Evolutionary conservation across 352 stramenopile species (phyloP).

Genomic region (Phytophthora syringae): DNA sequence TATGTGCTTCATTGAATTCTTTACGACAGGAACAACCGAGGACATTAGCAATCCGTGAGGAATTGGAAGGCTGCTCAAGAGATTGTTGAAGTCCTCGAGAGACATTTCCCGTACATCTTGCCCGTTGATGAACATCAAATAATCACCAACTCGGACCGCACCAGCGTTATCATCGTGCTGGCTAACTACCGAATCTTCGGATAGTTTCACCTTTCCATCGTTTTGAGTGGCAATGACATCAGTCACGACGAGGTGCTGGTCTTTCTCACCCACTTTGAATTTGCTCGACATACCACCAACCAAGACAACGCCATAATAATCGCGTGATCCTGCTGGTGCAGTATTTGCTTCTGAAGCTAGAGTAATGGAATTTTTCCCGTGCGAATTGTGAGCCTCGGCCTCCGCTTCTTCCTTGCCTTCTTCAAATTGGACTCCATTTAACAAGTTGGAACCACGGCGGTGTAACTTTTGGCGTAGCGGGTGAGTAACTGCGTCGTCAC

Average conservation of each 20-base stretch:
- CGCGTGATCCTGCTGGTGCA: slow-evolving; percentile 19
- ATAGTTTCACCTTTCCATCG: slow-evolving; percentile 15
- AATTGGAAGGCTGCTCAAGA: slow-evolving; percentile 29
- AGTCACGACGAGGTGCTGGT: slow-evolving; percentile 54
- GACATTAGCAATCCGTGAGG: slow-evolving; percentile 73
- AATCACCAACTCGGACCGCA: slow-evolving; percentile 46
- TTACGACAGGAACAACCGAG: slow-evolving; percentile 44
- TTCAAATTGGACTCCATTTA: slow-evolving; percentile 62
- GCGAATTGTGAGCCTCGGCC: slow-evolving; percentile 5
- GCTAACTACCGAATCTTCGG: slow-evolving; percentile 11
- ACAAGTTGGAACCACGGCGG: slow-evolving; percentile 47
- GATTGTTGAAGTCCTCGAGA: slow-evolving; percentile 37
- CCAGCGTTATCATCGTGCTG: slow-evolving; percentile 35
- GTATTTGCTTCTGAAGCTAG: slow-evolving; percentile 22
- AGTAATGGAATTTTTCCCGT: slow-evolving; percentile 19
- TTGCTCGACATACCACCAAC: slow-evolving; percentile 42
- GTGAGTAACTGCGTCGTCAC: slow-evolving; percentile 67
- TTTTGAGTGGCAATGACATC: slow-evolving; percentile 21
- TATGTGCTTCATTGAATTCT: slow-evolving; percentile 63
- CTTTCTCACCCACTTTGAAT: slow-evolving; percentile 47
- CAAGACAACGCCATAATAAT: slow-evolving; percentile 65
- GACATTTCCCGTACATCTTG: slow-evolving; percentile 48
- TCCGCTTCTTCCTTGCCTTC: slow-evolving; percentile 41
- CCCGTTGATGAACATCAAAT: slow-evolving; percentile 63
- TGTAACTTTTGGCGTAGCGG: slow-evolving; percentile 56